Base-by-base conservation (phyloP, 2,329 filamentous ascomycete species). In the Lojkania enalia region DNA sequence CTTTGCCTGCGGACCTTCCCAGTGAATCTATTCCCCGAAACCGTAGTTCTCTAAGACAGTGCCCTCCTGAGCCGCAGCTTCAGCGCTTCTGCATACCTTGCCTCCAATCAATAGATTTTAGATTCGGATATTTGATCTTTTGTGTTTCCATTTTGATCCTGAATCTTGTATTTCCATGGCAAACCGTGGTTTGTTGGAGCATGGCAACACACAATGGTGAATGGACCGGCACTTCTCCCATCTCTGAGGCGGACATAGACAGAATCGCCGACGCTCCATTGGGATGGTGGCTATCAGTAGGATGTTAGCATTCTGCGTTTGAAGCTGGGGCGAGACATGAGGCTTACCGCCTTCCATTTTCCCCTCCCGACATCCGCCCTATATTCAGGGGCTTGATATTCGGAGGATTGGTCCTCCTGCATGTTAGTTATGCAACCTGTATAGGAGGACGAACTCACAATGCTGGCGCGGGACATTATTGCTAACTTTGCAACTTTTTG, bases 151-250 rank as follows among this genome's bases (percentile, higher is more conserved):
- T 31, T 20, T 2, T 4, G 3, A 21, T 48, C 41, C n/a, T 32
- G 23, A 21, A 48, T 39, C 14, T 48, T 42, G 35, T 44, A 48
- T 14, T 25, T 20, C 46, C 46, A 48, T 23, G 39, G 40, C 9
- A 41, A 41, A 3, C n/a, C 2, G 5, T n/a, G 20, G 20, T 41
- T 23, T 29, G 19, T 19, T 12, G 46, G 46, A 14, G 20, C 5
- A 18, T 45, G 40, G 9, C 25, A 36, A 6, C 9, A 9, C 14
- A 41, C 29, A 14, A 49, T 35, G n/a, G 19, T 27, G 27, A 42
- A 46, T 11, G 47, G 47, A 20, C 47, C 43, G 27, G 32, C 27
- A 16, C 32, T 35, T 3, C 16, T 11, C 20, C 42, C 43, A 21
- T 46, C 33, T 15, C 35, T 46, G 12, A 39, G 20, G 20, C 39